Evolutionary conservation across 148 eudicot genomes (phyloP).

Genomic region (Amaranthus palmeri): DNA sequence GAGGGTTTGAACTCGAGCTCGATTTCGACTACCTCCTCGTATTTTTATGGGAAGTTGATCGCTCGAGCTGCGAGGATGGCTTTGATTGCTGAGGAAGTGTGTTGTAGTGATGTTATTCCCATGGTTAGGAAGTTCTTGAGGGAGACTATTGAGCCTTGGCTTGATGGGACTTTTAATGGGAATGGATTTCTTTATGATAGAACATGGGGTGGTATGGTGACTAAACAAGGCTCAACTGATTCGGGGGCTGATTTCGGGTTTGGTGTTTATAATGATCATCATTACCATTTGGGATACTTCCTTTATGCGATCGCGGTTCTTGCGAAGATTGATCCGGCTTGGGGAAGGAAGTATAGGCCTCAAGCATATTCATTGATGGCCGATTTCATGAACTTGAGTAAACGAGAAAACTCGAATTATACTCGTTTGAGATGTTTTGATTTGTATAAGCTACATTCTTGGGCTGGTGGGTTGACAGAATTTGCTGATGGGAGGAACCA

Average conservation of each 20-base stretch:
- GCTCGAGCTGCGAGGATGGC: constrained; percentile 94
- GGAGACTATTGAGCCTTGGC: constrained; percentile 84
- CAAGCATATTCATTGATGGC: constrained; percentile 82
- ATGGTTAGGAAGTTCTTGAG: constrained; percentile 52
- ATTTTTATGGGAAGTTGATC: constrained; percentile 72
- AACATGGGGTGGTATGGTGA: constrained; percentile 88
- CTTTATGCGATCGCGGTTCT: constrained; percentile 80
- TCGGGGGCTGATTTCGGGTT: constrained; percentile 89
- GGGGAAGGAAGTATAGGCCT: constrained; percentile 79
- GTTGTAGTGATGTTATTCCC: constrained; percentile 59
- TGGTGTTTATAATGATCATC: constrained; percentile 87
- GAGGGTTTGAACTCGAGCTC: constrained; percentile 37
- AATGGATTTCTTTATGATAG: constrained; percentile 80
- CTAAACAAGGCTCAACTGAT: constrained; percentile 64
- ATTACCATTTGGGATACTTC: constrained; percentile 83
- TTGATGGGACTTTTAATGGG: constrained; percentile 60
- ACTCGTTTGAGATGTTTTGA: constrained; percentile 83
- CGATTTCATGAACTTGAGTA: constrained; percentile 77
- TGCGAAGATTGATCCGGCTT: constrained; percentile 81
- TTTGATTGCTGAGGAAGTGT: constrained; percentile 84
- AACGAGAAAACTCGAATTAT: constrained; percentile 35
- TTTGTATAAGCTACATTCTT: constrained; percentile 82
- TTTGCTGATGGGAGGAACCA: constrained; percentile 87
- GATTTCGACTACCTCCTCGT: constrained; percentile 64
- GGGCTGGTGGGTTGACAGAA: constrained; percentile 91